Conservation (phyloP, 2,329 filamentous ascomycete genomes). For the Zymoseptoria brevis region DNA sequence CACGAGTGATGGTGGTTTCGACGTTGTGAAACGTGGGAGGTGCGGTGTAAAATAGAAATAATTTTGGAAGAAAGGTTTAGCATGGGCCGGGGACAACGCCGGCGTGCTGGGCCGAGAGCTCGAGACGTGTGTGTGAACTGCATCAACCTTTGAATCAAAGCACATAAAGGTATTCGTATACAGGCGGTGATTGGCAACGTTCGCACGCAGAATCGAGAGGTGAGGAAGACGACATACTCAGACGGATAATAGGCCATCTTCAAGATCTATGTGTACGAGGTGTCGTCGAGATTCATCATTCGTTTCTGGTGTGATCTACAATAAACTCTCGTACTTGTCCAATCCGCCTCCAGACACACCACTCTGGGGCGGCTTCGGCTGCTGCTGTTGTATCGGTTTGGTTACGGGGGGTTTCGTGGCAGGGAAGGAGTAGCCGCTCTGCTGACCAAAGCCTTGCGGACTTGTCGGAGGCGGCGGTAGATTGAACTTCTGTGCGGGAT, state of each 20-base stretch:
- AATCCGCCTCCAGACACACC: neutral
- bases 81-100: no score
- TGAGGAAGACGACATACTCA: neutral
- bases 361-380: constrained; percentile 15
- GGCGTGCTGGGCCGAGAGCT: no score
- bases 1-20: no score
- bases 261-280: neutral
- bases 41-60: no score
- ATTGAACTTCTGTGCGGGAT: constrained; percentile 13
- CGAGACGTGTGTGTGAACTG: no score
- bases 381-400: constrained; percentile 17
- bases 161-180: no score
- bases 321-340: constrained; percentile 4
- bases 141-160: no score
- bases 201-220: neutral
- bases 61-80: no score
- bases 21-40: no score
- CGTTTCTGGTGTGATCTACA: neutral
- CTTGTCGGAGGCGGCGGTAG: constrained; percentile 27
- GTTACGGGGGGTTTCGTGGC: constrained; percentile 33
- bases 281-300: neutral
- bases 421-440: constrained; percentile 30
- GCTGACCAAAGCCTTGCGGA: constrained; percentile 28
- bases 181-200: neutral
- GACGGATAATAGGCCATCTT: neutral